Conservation (phyloP, 257 asterid species). For the Nicotiana undulata region DNA sequence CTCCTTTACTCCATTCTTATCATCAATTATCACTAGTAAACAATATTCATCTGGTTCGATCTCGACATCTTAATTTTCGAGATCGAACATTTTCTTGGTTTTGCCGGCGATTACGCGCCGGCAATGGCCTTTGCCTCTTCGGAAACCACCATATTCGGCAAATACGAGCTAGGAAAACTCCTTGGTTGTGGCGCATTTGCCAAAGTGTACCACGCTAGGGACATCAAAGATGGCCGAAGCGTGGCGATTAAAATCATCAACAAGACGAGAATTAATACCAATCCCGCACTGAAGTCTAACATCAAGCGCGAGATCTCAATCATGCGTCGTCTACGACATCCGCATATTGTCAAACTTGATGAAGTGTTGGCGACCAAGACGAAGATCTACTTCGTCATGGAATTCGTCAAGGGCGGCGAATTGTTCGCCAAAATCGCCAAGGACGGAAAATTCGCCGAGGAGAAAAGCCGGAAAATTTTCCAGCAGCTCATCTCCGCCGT, state of each 20-base stretch:
- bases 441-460: constrained; percentile 53
- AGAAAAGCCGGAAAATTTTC: constrained; percentile 47
- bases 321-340: constrained; percentile 61
- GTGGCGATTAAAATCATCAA: constrained; percentile 64
- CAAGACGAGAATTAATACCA: constrained; percentile 38
- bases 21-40: too few relatives aligned
- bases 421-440: constrained; percentile 57
- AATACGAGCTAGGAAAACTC: constrained; percentile 71
- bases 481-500: constrained; percentile 82
- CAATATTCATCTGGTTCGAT: background rate
- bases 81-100: background rate
- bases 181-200: constrained; percentile 93
- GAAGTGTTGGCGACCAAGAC: constrained; percentile 71
- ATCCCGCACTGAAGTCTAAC: constrained; percentile 25
- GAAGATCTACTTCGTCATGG: constrained; percentile 66
- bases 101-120: background rate
- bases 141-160: constrained; percentile 32
- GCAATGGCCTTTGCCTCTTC: background rate
- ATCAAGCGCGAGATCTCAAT: constrained; percentile 76
- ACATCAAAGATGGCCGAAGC: constrained; percentile 54
- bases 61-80: background rate
- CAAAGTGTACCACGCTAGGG: constrained; percentile 77
- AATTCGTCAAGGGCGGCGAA: constrained; percentile 81
- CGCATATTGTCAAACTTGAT: constrained; percentile 44
- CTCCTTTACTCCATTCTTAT: background rate